Evolutionary conservation across 129 eudicot species (phyloP), one percentile per base, ranked within the genome.

Genomic region (Lonicera japonica): DNA sequence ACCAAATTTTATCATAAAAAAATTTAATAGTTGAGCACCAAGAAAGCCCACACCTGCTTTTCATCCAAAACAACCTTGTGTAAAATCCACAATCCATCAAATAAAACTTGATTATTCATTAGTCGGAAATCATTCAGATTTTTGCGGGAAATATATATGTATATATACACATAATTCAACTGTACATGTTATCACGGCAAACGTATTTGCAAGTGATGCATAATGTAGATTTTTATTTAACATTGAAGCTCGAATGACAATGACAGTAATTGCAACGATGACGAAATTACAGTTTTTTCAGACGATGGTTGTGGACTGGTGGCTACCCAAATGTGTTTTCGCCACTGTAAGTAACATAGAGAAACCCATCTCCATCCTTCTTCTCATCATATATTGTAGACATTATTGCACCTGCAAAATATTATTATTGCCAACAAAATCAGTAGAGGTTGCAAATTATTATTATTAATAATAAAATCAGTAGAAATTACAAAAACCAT

Each of bases 321-420:
- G 65, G 60, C 36, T 25, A 21, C n/a, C 94, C 94, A 21, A 85
- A 85, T 8, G 94, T 85, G 83, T 81, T 85, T 68, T 85, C 94
- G 13, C 94, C 94, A 22, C 94, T 85, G 74, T 85, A 85, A 0
- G 83, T 72, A 40, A 85, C 87, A n/a, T 85, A 85, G 14, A 85
- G 85, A 68, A 85, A 85, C 29, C 94, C 94, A 48, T 85, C 94
- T 41, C 61, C 85, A 23, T 85, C 94, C 72, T 85, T 85, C 79
- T 85, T 85, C 38, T 78, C 88, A 52, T 85, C 94, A 16, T 85
- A 85, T 58, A 85, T 75, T 11, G 78, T 68, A 17, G 88, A 81
- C 94, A 85, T 78, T 58, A 85, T 72, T 0, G 94, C 85, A 13
- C 85, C 94, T 85, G 64, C 56, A 54, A 56, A 24, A n/a, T 13